A percentile compares a stretch with the other conserved stretches of the same genome.
phyloP scores from a whole-genome alignment of 345 rosid species.

The Chamaenerion angustifolium region DNA sequence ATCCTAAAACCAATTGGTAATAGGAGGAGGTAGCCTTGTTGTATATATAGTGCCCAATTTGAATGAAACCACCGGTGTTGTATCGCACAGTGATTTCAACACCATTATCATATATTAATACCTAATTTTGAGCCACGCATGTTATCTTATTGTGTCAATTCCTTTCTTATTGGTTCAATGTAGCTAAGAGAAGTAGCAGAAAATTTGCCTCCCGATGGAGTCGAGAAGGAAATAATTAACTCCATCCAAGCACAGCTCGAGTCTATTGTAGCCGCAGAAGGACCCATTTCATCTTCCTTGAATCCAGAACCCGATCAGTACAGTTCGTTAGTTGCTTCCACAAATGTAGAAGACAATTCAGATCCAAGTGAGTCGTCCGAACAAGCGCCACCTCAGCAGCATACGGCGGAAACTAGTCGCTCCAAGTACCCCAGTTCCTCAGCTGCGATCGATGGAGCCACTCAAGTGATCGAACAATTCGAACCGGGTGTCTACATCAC shows the following conservation, averaged over 20 bases:
- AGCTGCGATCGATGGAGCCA: conserved; percentile 19
- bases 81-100: too few relatives aligned
- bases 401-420: conserved; percentile 14
- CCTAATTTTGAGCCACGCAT: too few relatives aligned
- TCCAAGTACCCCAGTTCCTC: conserved; percentile 17
- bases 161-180: conserved; percentile 1
- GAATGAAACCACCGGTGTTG: too few relatives aligned
- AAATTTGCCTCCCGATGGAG: conserved; percentile 45
- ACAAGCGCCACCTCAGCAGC: conserved; percentile 16
- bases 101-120: too few relatives aligned
- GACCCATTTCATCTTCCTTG: conserved; percentile 19
- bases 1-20: too few relatives aligned
- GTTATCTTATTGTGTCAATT: too few relatives aligned
- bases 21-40: too few relatives aligned
- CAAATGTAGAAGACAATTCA: background rate
- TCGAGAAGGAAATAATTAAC: conserved; percentile 39
- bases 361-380: conserved; percentile 11
- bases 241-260: conserved; percentile 41
- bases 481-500: conserved; percentile 92
- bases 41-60: too few relatives aligned
- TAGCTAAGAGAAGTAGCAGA: conserved; percentile 52
- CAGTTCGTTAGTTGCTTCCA: conserved; percentile 5
- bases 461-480: conserved; percentile 63
- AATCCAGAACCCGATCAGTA: conserved; percentile 13
- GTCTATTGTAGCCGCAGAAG: conserved; percentile 24